Evolutionary conservation across 768 basidiomycete species (phyloP), one percentile per base, ranked within the genome.

Genomic region (Imleria badia): DNA sequence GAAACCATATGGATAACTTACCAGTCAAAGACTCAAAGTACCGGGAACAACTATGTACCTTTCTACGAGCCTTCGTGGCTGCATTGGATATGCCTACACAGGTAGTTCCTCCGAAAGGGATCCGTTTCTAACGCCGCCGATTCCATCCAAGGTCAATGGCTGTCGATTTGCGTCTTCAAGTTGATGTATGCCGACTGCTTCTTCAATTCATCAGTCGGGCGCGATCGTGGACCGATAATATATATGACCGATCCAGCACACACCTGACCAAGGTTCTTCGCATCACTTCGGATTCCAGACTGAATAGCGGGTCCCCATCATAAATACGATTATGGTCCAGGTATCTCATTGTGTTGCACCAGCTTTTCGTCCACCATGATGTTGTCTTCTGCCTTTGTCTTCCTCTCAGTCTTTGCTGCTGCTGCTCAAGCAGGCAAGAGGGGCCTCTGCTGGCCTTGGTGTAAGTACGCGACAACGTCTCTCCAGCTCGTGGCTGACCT

Each of bases 391-490:
- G 34, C 52, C 6, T 17, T 71, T 12, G 47, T 63, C 35, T 22
- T 66, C 23, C 50, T 68, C n/a, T 45, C 59, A 0, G 17, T 60
- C 6, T 70, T 69, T 34, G 31, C 56, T 1, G 33, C 54, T 13
- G 51, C 56, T 19, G 65, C 56, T 36, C 63, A 58, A 13, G 75
- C 75, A 23, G 74, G 75, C 23, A 75, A 75, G 60, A 66, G 73
- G 22, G 74, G 74, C 36, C 66, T 75, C 22, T 62, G 61, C 38
- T 75, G 74, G 74, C 60, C 74, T 29, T 76, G 56, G 56, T 75
- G 71, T 72, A 52, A 55, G 66, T 10, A 45, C 2, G 0, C 12
- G 38, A 13, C 8, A 4, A 26, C 9, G 3, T 15, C 10, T 45
- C 7, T 30, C 6, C 3, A 5, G 6, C 2, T 23, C 10, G 4